Evolutionary conservation across 1,139 yeast species (phyloP).

Genomic region (Magnusiomyces sp.): DNA sequence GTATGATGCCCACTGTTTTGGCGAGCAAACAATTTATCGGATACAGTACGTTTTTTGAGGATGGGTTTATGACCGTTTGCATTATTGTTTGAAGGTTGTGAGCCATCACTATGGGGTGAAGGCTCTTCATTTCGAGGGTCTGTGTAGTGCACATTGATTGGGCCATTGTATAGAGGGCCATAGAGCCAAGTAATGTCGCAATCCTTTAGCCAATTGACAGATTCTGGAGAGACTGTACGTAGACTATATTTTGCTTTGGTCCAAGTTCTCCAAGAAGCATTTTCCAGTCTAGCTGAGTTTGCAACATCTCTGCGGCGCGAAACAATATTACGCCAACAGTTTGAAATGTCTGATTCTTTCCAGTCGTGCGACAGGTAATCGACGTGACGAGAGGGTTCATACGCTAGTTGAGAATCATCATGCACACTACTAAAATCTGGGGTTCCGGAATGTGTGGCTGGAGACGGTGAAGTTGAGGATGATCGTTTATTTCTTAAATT

Average conservation of each 20-base stretch:
- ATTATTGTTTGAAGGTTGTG: background rate
- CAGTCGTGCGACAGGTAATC: slow-evolving; percentile 92
- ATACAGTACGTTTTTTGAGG: slow-evolving; percentile 68
- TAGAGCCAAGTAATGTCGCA: slow-evolving; percentile 82
- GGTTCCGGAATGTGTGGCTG: slow-evolving; percentile 17
- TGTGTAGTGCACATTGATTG: slow-evolving; percentile 30
- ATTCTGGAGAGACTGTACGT: slow-evolving; percentile 68
- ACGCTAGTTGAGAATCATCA: slow-evolving; percentile 75
- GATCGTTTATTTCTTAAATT: slow-evolving; percentile 1
- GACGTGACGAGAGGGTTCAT: slow-evolving; percentile 82
- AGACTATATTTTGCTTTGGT: slow-evolving; percentile 67
- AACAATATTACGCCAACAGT: slow-evolving; percentile 91
- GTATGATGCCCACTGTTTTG: slow-evolving; percentile 19
- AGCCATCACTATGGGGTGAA: background rate
- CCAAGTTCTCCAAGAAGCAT: slow-evolving; percentile 87
- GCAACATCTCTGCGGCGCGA: slow-evolving; percentile 56
- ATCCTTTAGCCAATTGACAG: slow-evolving; percentile 75
- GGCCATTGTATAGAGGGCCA: slow-evolving; percentile 60
- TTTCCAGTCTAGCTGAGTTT: slow-evolving; percentile 61
- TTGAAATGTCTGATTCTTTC: slow-evolving; percentile 89
- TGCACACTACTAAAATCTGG: slow-evolving; percentile 37
- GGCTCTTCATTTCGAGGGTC: slow-evolving; percentile 12
- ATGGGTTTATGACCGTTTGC: slow-evolving; percentile 52
- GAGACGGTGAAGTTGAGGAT: slow-evolving; percentile 11
- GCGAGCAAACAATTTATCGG: slow-evolving; percentile 57